Conservation (phyloP, 2,329 filamentous ascomycete genomes). For the Cladophialophora bantiana region DNA sequence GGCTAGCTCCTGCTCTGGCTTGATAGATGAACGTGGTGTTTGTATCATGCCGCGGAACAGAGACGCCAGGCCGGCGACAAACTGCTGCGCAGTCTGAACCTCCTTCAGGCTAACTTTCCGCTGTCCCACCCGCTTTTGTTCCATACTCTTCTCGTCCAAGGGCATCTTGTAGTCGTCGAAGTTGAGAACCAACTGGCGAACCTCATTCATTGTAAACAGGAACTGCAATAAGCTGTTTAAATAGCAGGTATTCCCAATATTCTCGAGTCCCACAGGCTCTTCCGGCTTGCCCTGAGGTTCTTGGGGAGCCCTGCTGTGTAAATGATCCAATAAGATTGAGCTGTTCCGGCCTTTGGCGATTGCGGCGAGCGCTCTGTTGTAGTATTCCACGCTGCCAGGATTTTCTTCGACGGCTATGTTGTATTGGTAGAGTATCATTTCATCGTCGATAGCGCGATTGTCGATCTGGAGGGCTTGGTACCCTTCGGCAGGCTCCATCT, state of each 20-base stretch:
- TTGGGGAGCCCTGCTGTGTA: constrained; percentile 33
- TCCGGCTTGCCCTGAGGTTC: constrained; percentile 49
- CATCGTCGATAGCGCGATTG: constrained; percentile 60
- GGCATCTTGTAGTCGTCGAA: constrained; percentile 75
- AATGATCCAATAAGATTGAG: constrained; percentile 38
- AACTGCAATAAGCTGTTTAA: constrained; percentile 96
- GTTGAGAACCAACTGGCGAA: constrained; percentile 80
- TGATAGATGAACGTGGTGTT: constrained; percentile 67
- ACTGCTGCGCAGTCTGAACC: constrained; percentile 71
- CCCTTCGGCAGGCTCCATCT: constrained; percentile 65
- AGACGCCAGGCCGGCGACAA: constrained; percentile 74
- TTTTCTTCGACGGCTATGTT: constrained; percentile 55
- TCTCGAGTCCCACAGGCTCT: constrained; percentile 84
- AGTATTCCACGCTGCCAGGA: constrained; percentile 54
- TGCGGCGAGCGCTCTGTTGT: constrained; percentile 56
- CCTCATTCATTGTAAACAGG: constrained; percentile 83
- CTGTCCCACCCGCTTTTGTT: constrained; percentile 76
- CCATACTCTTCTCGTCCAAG: constrained; percentile 67
- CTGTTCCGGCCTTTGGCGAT: constrained; percentile 55
- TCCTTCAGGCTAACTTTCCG: constrained; percentile 67
- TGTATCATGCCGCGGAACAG: constrained; percentile 76
- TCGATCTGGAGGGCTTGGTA: constrained; percentile 60
- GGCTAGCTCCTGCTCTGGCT: constrained; percentile 77
- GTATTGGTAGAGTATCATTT: constrained; percentile 58
- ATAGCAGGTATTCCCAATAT: constrained; percentile 98